Conservation (phyloP, 192 early-diverging fungal species). For the Dissophora globulifera region DNA sequence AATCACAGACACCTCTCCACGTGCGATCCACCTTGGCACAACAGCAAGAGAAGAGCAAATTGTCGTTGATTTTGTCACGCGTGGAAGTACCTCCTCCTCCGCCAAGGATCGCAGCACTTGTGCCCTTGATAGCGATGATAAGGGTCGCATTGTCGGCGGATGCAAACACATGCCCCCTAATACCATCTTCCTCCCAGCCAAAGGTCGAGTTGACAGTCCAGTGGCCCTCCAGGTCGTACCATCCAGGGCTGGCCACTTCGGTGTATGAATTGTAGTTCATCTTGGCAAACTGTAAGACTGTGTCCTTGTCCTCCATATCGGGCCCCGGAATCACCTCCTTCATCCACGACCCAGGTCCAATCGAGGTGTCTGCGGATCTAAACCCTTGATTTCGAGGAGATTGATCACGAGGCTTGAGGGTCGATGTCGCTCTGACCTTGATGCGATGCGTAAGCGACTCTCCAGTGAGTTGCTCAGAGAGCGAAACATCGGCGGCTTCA, state of each 20-base stretch:
- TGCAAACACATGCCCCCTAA: conserved; percentile 90
- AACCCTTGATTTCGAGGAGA: conserved; percentile 40
- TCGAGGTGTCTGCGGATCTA: conserved; percentile 18
- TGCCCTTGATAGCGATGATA: conserved; percentile 91
- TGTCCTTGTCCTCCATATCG: conserved; percentile 75
- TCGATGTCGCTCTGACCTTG: conserved; percentile 14
- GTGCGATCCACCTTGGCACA: conserved; percentile 85
- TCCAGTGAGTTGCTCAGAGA: conserved; percentile 21
- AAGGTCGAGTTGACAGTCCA: conserved; percentile 74
- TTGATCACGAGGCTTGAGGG: conserved; percentile 26
- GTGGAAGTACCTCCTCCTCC: conserved; percentile 75
- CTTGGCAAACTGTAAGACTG: conserved; percentile 76
- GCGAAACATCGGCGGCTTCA: not conserved
- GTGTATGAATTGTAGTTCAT: conserved; percentile 92
- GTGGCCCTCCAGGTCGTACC: conserved; percentile 74
- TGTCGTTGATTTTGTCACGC: conserved; percentile 88
- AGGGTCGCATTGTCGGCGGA: conserved; percentile 72
- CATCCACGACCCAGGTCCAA: conserved; percentile 41
- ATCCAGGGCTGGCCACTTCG: conserved; percentile 67
- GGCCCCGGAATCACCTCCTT: conserved; percentile 58
- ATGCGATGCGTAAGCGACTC: conserved; percentile 28
- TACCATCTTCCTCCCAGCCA: conserved; percentile 78
- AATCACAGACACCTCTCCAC: conserved; percentile 90
- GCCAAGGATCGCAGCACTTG: conserved; percentile 72
- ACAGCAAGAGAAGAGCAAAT: conserved; percentile 96